Percentiles rank a stretch among this genome's conserved stretches.
These are phyloP conservation scores for Lactifluus pinguis DNA, from an alignment of 768 basidiomycete genomes.

Conservation along the genomic window DNA sequence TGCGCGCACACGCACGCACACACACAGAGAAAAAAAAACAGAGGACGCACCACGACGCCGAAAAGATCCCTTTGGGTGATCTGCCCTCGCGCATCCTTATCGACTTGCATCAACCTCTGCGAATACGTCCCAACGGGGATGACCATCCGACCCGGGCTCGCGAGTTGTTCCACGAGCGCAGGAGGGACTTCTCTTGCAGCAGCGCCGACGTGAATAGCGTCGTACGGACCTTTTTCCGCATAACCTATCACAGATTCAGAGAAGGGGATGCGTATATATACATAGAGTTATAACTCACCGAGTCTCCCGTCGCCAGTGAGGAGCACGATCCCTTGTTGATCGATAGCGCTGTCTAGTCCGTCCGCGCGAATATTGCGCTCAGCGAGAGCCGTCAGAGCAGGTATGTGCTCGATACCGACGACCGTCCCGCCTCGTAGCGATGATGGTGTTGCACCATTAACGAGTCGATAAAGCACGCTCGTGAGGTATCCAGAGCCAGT, in stretches of 20 bases:
- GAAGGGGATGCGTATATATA: no score
- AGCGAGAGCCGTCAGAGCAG: slow-evolving; percentile 66
- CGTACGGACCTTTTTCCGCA: slow-evolving; percentile 21
- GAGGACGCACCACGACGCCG: slow-evolving; percentile 62
- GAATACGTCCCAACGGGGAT: slow-evolving; percentile 73
- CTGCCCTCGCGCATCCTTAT: slow-evolving; percentile 64
- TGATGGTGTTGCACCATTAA: slow-evolving; percentile 26
- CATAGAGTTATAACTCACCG: slow-evolving; percentile 38
- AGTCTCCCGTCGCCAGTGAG: slow-evolving; percentile 72
- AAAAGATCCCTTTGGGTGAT: slow-evolving; percentile 61
- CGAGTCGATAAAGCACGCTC: slow-evolving; percentile 75
- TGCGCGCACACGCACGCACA: no score
- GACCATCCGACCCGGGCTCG: slow-evolving; percentile 75
- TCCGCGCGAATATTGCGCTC: slow-evolving; percentile 57
- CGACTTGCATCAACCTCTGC: slow-evolving; percentile 58
- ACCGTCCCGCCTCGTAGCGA: slow-evolving; percentile 38
- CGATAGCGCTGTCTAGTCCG: slow-evolving; percentile 46
- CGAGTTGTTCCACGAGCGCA: slow-evolving; percentile 69
- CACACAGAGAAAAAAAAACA: not conserved
- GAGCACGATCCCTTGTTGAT: slow-evolving; percentile 49
- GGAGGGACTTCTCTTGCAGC: slow-evolving; percentile 71
- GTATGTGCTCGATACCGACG: slow-evolving; percentile 88
- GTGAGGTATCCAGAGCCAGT: slow-evolving; percentile 80
- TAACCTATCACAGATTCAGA: slow-evolving; percentile 11
- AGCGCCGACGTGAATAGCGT: slow-evolving; percentile 91